A percentile compares a stretch with the other conserved stretches of the same genome.
phyloP scores from a whole-genome alignment of 2,329 filamentous ascomycete genomes.

The Clonostachys sp. region DNA sequence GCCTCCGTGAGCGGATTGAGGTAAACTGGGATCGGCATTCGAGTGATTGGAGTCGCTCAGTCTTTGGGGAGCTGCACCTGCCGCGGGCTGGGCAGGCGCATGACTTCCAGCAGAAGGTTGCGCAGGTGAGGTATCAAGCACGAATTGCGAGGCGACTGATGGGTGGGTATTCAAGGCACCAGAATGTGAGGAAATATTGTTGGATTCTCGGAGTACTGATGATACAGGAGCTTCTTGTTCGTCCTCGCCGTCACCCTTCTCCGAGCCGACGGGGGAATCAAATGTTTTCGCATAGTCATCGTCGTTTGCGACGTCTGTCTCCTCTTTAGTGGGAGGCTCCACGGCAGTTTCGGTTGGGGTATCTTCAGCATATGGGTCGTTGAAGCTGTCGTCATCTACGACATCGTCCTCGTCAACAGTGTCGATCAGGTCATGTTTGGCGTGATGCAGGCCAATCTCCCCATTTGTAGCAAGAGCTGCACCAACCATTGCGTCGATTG shows the following conservation, averaged over 20 bases:
- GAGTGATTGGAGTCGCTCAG: neutral
- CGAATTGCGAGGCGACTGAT: slow-evolving; percentile 20
- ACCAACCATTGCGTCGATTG: slow-evolving; percentile 39
- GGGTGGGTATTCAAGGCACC: slow-evolving; percentile 26
- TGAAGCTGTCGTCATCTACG: slow-evolving; percentile 16
- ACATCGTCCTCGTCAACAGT: slow-evolving; percentile 23
- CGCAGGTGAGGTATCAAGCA: slow-evolving; percentile 21
- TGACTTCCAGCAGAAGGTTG: slow-evolving; percentile 4
- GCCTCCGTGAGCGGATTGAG: slow-evolving; percentile 1
- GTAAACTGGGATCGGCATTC: slow-evolving; percentile 8
- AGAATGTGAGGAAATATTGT: slow-evolving; percentile 31
- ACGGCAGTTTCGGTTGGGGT: slow-evolving; percentile 18
- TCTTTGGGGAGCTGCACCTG: slow-evolving; percentile 12
- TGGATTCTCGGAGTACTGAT: slow-evolving; percentile 35
- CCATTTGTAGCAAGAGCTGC: slow-evolving; percentile 22
- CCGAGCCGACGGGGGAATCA: slow-evolving; percentile 38
- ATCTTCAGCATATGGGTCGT: slow-evolving; percentile 39
- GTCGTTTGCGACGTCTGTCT: slow-evolving; percentile 32
- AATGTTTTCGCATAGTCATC: slow-evolving; percentile 48
- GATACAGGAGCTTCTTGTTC: slow-evolving; percentile 21
- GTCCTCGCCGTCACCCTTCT: slow-evolving; percentile 13
- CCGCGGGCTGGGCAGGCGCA: slow-evolving; percentile 17
- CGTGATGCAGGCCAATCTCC: slow-evolving; percentile 1
- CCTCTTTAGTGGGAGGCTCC: slow-evolving; percentile 11
- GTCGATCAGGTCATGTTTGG: slow-evolving; percentile 9